Percentiles rank a stretch among this genome's conserved stretches.
Evolutionary conservation across 176 grass and related monocot species (phyloP).

Genomic region (Dendrocalamus sinicus): DNA sequence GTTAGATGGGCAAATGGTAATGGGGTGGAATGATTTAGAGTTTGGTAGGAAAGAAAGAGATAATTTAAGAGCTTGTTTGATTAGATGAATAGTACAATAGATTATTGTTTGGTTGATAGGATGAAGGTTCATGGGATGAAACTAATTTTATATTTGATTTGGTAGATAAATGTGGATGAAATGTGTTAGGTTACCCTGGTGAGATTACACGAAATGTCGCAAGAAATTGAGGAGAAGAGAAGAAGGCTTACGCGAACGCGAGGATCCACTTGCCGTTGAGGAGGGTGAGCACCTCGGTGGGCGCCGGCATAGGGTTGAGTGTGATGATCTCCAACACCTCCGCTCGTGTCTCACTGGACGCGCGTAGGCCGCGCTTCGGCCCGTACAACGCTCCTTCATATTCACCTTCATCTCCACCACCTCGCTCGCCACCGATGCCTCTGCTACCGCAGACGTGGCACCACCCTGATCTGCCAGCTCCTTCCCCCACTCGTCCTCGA

Average conservation of each 20-base stretch:
- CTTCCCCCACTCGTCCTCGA: constrained; percentile 78
- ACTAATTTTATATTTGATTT: no score
- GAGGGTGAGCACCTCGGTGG: constrained; percentile 59
- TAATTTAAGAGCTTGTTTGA: no score
- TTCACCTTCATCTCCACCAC: constrained; percentile 67
- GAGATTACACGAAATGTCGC: neutral
- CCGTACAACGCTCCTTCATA: constrained; percentile 79
- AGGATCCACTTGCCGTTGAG: constrained; percentile 90
- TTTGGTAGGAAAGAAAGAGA: no score
- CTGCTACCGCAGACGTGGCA: constrained; percentile 44
- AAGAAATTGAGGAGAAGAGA: neutral
- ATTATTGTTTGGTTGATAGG: no score
- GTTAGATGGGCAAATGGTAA: no score
- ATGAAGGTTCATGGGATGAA: no score
- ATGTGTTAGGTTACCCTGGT: no score
- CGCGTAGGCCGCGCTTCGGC: constrained; percentile 74
- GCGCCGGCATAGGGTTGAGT: constrained; percentile 71
- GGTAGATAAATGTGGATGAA: no score
- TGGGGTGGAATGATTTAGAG: no score
- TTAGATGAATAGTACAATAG: no score
- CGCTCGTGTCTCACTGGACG: constrained; percentile 85
- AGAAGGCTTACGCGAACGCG: constrained; percentile 56
- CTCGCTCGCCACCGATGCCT: constrained; percentile 42
- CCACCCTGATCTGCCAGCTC: constrained; percentile 9
- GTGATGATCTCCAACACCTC: constrained; percentile 90